phyloP scores from a whole-genome alignment of 2,329 filamentous ascomycete genomes.

The Paecilomyces formosus region DNA sequence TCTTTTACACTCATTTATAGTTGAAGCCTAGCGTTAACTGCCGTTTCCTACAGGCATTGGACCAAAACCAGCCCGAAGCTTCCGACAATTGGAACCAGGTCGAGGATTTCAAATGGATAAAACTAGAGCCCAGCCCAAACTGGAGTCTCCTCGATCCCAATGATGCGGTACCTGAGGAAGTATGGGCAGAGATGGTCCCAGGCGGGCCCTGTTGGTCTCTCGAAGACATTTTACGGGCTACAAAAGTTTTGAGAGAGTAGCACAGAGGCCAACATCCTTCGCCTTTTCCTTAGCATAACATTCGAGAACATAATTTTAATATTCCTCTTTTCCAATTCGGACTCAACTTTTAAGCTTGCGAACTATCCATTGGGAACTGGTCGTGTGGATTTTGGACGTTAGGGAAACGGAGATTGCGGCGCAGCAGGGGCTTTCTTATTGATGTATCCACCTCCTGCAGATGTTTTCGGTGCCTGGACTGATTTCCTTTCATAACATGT shows the following conservation, averaged over 20 bases:
- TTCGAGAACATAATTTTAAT: neutral
- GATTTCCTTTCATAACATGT: neutral
- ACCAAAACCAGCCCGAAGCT: conserved; percentile 22
- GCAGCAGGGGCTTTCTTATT: neutral
- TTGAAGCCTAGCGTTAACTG: neutral
- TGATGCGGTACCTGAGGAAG: conserved; percentile 51
- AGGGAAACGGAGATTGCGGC: neutral
- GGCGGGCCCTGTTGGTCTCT: conserved; percentile 56
- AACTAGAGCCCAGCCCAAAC: conserved; percentile 76
- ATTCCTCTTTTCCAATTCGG: neutral
- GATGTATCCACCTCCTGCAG: neutral
- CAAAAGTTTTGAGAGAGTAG: conserved; percentile 18
- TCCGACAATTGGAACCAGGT: conserved; percentile 79
- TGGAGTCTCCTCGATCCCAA: conserved; percentile 64
- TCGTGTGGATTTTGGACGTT: neutral
- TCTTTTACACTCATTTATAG: neutral
- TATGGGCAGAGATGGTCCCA: conserved; percentile 64
- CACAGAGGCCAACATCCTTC: neutral
- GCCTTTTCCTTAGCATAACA: neutral
- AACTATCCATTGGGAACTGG: neutral
- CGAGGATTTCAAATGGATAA: conserved; percentile 97
- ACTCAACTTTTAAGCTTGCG: neutral
- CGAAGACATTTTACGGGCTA: conserved; percentile 54
- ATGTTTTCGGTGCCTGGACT: neutral
- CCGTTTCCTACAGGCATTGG: conserved; percentile 15